phyloP scores from a whole-genome alignment of 192 early-diverging fungal species.

The Linnemannia hyalina region DNA sequence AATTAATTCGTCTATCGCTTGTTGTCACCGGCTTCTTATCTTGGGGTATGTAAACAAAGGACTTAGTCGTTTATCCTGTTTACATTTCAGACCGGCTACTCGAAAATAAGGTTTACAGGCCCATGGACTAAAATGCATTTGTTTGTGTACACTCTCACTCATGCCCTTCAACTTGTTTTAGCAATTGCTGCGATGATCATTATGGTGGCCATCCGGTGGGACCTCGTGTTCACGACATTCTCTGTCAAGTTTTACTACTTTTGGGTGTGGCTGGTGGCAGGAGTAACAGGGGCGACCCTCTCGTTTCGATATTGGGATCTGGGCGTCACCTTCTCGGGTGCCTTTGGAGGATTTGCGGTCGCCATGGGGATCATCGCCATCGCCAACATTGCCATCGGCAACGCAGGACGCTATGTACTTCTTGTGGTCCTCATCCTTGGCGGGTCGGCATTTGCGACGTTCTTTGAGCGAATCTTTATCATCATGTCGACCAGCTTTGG shows the following conservation, averaged over 20 bases:
- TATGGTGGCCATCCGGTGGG: slow-evolving; percentile 51
- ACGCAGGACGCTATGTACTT: slow-evolving; percentile 49
- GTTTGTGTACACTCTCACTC: background rate
- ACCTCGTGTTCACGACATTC: slow-evolving; percentile 48
- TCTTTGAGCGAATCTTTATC: slow-evolving; percentile 59
- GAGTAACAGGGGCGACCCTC: slow-evolving; percentile 20
- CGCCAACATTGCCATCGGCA: slow-evolving; percentile 31
- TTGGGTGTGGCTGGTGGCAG: slow-evolving; percentile 46
- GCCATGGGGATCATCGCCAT: slow-evolving; percentile 46
- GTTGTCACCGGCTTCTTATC: slow-evolving; percentile 44
- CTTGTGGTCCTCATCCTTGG: slow-evolving; percentile 47
- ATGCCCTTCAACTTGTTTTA: background rate
- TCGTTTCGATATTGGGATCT: slow-evolving; percentile 54
- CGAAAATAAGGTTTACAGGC: background rate
- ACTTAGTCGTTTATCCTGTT: background rate
- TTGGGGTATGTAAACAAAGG: slow-evolving; percentile 24
- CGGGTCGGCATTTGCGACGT: slow-evolving; percentile 48
- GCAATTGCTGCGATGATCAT: slow-evolving; percentile 44
- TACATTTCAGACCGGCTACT: background rate
- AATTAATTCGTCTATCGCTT: slow-evolving; percentile 40
- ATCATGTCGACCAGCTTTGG: slow-evolving; percentile 62
- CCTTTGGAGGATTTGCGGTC: slow-evolving; percentile 47
- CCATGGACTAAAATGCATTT: background rate
- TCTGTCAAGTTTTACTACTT: slow-evolving; percentile 37
- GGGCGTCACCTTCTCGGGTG: slow-evolving; percentile 43